phyloP scores from a whole-genome alignment of 768 basidiomycete species.

The Hypholoma fasciculare region DNA sequence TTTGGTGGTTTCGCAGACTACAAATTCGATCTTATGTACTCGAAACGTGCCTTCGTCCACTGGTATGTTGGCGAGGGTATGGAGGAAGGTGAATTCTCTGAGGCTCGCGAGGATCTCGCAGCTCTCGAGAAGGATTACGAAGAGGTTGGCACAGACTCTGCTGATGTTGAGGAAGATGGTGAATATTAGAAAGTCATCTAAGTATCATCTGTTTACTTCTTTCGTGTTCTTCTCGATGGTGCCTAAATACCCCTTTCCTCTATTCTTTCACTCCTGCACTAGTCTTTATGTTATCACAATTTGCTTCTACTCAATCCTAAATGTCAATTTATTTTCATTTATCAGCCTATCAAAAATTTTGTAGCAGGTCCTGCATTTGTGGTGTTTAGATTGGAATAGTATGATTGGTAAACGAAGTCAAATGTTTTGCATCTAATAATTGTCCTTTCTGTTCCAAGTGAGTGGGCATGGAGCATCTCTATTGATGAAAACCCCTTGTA shows the following conservation, averaged over 20 bases:
- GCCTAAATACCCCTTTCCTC: constrained; percentile 22
- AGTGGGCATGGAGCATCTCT: too few species aligned
- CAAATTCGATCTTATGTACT: constrained; percentile 98
- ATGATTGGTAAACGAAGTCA: neutral
- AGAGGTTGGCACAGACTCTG: constrained; percentile 82
- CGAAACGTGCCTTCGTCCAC: constrained; percentile 89
- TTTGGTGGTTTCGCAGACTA: constrained; percentile 52
- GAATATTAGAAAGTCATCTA: constrained; percentile 44
- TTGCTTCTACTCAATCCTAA: constrained; percentile 4
- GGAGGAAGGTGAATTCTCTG: constrained; percentile 99
- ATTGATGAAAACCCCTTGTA: too few species aligned
- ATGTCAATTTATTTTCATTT: constrained; percentile 17
- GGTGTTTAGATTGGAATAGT: constrained; percentile 10
- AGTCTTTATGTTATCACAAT: neutral
- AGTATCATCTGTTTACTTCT: constrained; percentile 1
- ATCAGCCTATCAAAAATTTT: constrained; percentile 26
- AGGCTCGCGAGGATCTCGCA: constrained; percentile 97
- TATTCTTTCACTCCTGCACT: constrained; percentile 2
- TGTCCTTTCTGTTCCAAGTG: too few species aligned
- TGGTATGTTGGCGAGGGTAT: constrained; percentile 99
- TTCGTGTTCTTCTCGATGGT: constrained; percentile 20
- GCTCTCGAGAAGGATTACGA: constrained; percentile 96
- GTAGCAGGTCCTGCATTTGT: constrained; percentile 15
- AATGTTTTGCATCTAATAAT: too few species aligned
- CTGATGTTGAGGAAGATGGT: constrained; percentile 69